Evolutionary conservation across 768 basidiomycete species (phyloP).

Genomic region (Myochromella boudieri): DNA sequence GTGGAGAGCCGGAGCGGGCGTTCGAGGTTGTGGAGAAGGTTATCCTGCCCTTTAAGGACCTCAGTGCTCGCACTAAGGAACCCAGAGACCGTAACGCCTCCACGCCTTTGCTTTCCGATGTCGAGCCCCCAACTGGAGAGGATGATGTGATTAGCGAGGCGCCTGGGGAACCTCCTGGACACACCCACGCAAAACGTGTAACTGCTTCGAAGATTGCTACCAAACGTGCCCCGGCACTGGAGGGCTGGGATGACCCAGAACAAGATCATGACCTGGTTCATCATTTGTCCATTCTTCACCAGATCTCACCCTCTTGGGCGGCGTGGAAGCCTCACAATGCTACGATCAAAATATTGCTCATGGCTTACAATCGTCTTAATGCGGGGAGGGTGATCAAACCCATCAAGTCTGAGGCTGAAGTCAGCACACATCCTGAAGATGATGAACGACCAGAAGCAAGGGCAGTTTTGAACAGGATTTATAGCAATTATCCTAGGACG

Average conservation of each 20-base stretch:
- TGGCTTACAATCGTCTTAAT: slow-evolving; percentile 46
- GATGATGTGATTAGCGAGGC: slow-evolving; percentile 18
- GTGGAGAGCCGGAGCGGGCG: slow-evolving; percentile 79
- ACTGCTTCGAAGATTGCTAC: slow-evolving; percentile 19
- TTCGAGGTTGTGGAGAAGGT: slow-evolving; percentile 82
- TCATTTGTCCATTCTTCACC: slow-evolving; percentile 58
- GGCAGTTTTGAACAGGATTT: slow-evolving; percentile 44
- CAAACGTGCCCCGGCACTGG: slow-evolving; percentile 11
- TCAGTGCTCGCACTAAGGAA: slow-evolving; percentile 20
- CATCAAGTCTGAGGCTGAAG: slow-evolving; percentile 26
- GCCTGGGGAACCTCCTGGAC: slow-evolving; percentile 29
- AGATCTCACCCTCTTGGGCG: slow-evolving; percentile 63
- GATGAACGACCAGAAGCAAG: slow-evolving; percentile 31
- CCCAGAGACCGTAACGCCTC: slow-evolving; percentile 30
- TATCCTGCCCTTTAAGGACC: slow-evolving; percentile 57
- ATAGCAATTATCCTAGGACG: slow-evolving; percentile 50
- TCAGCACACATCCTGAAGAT: slow-evolving; percentile 20
- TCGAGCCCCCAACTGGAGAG: background rate
- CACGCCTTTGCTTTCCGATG: slow-evolving; percentile 42
- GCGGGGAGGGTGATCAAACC: slow-evolving; percentile 51
- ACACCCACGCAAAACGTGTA: slow-evolving; percentile 23
- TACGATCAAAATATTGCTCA: slow-evolving; percentile 46
- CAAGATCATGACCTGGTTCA: slow-evolving; percentile 50
- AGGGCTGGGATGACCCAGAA: slow-evolving; percentile 17
- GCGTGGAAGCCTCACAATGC: slow-evolving; percentile 62